Conservation (phyloP, 1,284 basidiomycete species). For the Rhizoctonia solani region DNA sequence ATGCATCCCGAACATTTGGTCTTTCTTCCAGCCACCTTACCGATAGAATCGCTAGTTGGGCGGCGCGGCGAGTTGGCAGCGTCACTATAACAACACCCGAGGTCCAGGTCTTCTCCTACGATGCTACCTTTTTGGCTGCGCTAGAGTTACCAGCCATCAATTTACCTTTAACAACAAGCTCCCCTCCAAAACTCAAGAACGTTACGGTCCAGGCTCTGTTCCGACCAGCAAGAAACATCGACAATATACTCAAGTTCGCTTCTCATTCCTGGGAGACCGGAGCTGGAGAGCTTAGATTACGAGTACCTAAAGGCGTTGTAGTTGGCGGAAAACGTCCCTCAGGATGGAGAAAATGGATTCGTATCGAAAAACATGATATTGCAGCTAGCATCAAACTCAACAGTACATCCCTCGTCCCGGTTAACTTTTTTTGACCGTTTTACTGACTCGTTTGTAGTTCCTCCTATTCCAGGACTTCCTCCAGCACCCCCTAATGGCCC, state of each 20-base stretch:
- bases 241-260: neutral
- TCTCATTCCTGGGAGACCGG: constrained; percentile 1
- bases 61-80: constrained; percentile 1
- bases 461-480: constrained; percentile 19
- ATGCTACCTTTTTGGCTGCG: neutral
- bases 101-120: neutral
- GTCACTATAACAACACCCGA: neutral
- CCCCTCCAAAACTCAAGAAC: neutral
- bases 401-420: too few species aligned
- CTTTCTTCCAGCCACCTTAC: neutral
- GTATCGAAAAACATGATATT: constrained; percentile 3
- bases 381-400: neutral
- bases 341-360: constrained; percentile 3
- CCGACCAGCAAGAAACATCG: neutral
- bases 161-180: neutral
- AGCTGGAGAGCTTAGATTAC: neutral
- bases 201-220: neutral
- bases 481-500: constrained; percentile 13
- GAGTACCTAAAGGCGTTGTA: neutral
- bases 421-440: too few species aligned
- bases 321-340: neutral
- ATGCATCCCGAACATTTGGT: neutral
- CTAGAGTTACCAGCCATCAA: neutral
- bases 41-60: constrained; percentile 14
- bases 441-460: neutral